phyloP scores from a whole-genome alignment of 2,329 filamentous ascomycete species.

The Alternaria arborescens region DNA sequence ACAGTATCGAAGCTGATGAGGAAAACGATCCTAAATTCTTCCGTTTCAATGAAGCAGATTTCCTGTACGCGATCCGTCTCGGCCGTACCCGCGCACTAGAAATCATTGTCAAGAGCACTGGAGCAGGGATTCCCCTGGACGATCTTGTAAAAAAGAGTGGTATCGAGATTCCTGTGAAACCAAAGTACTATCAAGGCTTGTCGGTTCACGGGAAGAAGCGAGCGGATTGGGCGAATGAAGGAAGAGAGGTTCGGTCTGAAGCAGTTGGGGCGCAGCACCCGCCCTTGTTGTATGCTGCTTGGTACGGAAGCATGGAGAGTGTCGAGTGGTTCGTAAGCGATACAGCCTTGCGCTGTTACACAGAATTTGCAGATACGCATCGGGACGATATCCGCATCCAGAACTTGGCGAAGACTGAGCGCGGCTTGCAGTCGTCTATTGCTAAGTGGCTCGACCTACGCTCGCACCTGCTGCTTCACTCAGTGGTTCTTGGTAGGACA shows the following conservation, averaged over 20 bases:
- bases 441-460: constrained; percentile 63
- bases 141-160: constrained; percentile 72
- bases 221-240: constrained; percentile 69
- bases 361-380: constrained; percentile 71
- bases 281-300: constrained; percentile 69
- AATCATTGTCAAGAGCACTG: constrained; percentile 71
- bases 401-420: constrained; percentile 65
- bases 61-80: constrained; percentile 52
- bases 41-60: constrained; percentile 23
- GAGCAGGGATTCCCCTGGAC: constrained; percentile 74
- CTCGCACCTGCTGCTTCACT: constrained; percentile 68
- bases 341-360: constrained; percentile 71
- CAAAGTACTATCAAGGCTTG: constrained; percentile 75
- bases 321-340: constrained; percentile 82
- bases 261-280: constrained; percentile 46
- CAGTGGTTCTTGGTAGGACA: constrained; percentile 54
- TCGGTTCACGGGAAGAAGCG: constrained; percentile 75
- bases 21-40: constrained; percentile 15
- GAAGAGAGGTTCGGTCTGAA: constrained; percentile 16
- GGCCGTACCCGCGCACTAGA: constrained; percentile 66
- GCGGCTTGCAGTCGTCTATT: constrained; percentile 71
- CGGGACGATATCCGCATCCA: constrained; percentile 69
- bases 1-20: constrained; percentile 11
- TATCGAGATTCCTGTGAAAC: constrained; percentile 68
- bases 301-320: constrained; percentile 67